phyloP scores from a whole-genome alignment of 2,329 filamentous ascomycete species.

The Ophiocordyceps camponoti-floridani region DNA sequence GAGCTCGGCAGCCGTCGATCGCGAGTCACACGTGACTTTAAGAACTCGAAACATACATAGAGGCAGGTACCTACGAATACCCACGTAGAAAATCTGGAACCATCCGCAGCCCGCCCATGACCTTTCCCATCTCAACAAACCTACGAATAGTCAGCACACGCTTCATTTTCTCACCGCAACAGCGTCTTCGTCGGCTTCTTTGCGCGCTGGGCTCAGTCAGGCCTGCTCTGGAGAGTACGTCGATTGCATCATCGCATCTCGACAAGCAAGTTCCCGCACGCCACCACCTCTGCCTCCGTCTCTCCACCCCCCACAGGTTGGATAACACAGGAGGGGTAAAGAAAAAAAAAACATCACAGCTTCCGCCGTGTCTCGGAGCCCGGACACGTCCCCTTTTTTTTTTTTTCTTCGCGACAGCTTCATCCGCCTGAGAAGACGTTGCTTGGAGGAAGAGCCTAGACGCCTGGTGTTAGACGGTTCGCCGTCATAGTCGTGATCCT shows the following conservation, averaged over 20 bases:
- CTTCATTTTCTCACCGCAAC: background rate
- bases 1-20: background rate
- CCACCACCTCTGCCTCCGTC: background rate
- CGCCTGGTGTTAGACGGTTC: slow-evolving; percentile 1
- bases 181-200: background rate
- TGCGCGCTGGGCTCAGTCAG: background rate
- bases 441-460: background rate
- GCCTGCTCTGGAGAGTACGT: background rate
- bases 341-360: background rate
- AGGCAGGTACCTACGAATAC: background rate
- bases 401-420: background rate
- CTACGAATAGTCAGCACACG: background rate
- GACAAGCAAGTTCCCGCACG: background rate
- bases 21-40: background rate
- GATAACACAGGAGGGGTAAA: background rate
- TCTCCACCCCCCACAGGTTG: background rate
- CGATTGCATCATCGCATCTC: background rate
- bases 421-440: background rate
- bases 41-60: background rate
- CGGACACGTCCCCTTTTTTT: background rate
- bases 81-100: background rate
- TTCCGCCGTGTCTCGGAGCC: background rate
- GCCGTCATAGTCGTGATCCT: slow-evolving; percentile 16
- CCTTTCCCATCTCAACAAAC: background rate
- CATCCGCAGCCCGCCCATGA: background rate